A percentile compares a stretch with the other conserved stretches of the same genome.
Conservation (phyloP, 1,284 basidiomycete genomes). For the Pascua sp. region DNA sequence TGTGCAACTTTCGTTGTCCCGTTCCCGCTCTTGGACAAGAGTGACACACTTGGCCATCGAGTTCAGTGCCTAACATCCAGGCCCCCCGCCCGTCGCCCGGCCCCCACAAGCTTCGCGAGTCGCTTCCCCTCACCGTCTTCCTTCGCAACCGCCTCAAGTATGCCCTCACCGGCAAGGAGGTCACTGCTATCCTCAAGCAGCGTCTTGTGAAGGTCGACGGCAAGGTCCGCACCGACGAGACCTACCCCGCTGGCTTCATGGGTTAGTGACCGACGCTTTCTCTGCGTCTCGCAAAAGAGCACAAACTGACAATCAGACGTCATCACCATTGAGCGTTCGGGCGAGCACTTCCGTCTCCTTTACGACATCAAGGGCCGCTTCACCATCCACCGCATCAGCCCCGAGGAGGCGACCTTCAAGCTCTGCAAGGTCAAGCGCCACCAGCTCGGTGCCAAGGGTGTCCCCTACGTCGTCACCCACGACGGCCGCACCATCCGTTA, state of each 20-base stretch:
- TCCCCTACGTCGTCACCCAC: slow-evolving; percentile 97
- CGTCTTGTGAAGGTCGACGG: slow-evolving; percentile 97
- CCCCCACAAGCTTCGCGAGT: slow-evolving; percentile 99
- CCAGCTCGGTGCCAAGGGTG: slow-evolving; percentile 87
- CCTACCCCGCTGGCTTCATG: slow-evolving; percentile 96
- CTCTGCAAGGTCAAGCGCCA: slow-evolving; percentile 94
- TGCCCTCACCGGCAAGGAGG: slow-evolving; percentile 93
- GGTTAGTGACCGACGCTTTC: slow-evolving; percentile 56
- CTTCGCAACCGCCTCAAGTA: slow-evolving; percentile 99
- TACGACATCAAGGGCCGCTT: slow-evolving; percentile 99
- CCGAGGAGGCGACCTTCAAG: slow-evolving; percentile 97
- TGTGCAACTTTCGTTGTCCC: too few relatives aligned
- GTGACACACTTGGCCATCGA: too few relatives aligned
- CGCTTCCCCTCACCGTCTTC: slow-evolving; percentile 88
- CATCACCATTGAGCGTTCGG: slow-evolving; percentile 94
- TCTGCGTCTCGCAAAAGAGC: too few relatives aligned
- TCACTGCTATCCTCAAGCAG: slow-evolving; percentile 90
- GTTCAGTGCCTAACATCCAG: too few relatives aligned
- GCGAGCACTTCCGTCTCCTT: slow-evolving; percentile 98
- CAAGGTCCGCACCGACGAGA: slow-evolving; percentile 97
- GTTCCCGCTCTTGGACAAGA: too few relatives aligned
- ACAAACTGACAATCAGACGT: slow-evolving; percentile 63
- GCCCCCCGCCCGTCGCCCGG: slow-evolving; percentile 95
- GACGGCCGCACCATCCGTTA: slow-evolving; percentile 99
- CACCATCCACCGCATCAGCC: slow-evolving; percentile 98